Evolutionary conservation across 768 basidiomycete species (phyloP).

Genomic region (Naematelia aurantialba): DNA sequence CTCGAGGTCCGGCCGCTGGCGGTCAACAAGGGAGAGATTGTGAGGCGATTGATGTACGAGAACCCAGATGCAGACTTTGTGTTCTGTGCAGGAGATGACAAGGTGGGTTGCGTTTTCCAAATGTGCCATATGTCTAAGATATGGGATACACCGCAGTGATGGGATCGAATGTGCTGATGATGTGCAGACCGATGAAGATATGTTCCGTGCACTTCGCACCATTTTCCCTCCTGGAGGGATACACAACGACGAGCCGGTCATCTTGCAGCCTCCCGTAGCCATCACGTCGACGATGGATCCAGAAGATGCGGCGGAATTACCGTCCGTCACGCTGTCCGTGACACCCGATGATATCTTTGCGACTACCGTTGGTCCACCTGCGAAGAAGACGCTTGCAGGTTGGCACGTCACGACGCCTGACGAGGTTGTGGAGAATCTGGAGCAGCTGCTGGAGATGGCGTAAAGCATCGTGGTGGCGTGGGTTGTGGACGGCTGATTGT

Average conservation of each 20-base stretch:
- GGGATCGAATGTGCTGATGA: too few species aligned
- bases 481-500: too few species aligned
- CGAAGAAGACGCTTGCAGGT: constrained; percentile 78
- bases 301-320: constrained; percentile 45
- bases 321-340: constrained; percentile 63
- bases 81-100: constrained; percentile 98
- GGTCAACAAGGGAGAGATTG: constrained; percentile 98
- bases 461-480: constrained; percentile 1
- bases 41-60: constrained; percentile 85
- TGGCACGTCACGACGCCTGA: constrained; percentile 89
- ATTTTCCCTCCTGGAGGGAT: constrained; percentile 57
- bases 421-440: constrained; percentile 78
- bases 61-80: constrained; percentile 92
- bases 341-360: constrained; percentile 74
- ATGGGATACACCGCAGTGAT: background rate
- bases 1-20: constrained; percentile 92
- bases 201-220: constrained; percentile 81
- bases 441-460: constrained; percentile 23
- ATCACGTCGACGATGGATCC: constrained; percentile 52
- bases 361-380: constrained; percentile 82
- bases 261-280: constrained; percentile 56
- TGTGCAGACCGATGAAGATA: constrained; percentile 89
- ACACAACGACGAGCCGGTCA: constrained; percentile 47
- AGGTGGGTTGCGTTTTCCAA: too few species aligned
- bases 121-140: background rate